Percentiles rank a stretch among this genome's conserved stretches.
These are phyloP conservation scores for Fraxinus paxiana DNA, from an alignment of 305 asterid species.

Conservation along the genomic window DNA sequence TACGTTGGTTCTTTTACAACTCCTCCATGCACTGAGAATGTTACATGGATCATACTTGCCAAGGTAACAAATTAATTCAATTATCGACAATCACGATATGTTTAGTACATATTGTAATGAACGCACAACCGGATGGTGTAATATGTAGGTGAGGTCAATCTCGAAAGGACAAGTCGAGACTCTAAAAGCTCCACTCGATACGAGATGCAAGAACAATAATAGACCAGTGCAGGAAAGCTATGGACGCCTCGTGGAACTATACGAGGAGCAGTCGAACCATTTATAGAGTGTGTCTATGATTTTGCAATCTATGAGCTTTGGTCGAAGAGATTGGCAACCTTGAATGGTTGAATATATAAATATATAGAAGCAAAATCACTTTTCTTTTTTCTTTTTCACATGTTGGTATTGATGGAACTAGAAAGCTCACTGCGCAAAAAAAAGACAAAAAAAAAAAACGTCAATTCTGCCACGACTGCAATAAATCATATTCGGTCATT, in stretches of 20 bases:
- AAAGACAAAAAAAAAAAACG: not conserved
- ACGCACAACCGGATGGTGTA: not conserved
- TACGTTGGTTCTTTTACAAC: conserved; percentile 58
- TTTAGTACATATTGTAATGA: not conserved
- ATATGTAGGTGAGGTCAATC: conserved; percentile 47
- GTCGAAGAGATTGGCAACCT: not conserved
- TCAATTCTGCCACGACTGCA: not conserved
- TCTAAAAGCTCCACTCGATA: conserved; percentile 50
- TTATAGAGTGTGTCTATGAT: not conserved
- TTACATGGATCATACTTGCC: conserved; percentile 46
- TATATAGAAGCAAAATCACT: not conserved
- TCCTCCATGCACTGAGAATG: conserved; percentile 67
- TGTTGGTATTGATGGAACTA: not conserved
- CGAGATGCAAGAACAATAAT: conserved; percentile 57
- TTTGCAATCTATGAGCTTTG: not conserved
- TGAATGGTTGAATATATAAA: not conserved
- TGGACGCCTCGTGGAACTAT: conserved; percentile 57
- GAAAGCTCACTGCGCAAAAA: not conserved
- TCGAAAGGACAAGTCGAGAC: conserved; percentile 51
- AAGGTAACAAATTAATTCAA: conserved; percentile 31
- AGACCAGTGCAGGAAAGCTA: conserved; percentile 62
- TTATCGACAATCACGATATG: not conserved
- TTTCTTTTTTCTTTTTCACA: not conserved
- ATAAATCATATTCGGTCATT: not conserved
- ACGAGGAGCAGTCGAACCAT: conserved; percentile 25